Evolutionary conservation across 805 yeast species (phyloP).

Genomic region (Metschnikowia picachoensis): DNA sequence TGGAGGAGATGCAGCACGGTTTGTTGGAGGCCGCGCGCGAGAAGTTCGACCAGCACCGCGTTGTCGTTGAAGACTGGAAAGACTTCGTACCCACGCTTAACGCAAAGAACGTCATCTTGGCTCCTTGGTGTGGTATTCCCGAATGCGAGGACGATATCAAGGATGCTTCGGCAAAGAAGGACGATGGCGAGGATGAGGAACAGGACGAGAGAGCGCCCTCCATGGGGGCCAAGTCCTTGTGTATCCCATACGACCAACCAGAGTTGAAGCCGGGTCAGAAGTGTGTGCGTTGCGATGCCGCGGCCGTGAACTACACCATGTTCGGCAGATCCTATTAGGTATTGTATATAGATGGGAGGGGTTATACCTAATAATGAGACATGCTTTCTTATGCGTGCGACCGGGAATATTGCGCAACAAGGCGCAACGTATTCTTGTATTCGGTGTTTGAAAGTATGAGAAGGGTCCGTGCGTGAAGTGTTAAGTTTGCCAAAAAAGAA

Average conservation of each 20-base stretch:
- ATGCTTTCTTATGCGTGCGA: too few relatives aligned
- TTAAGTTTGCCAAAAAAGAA: too few relatives aligned
- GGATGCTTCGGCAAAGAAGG: slow-evolving; percentile 78
- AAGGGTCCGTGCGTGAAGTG: too few relatives aligned
- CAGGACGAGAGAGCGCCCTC: slow-evolving; percentile 95
- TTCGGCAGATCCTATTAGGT: slow-evolving; percentile 91
- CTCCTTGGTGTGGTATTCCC: slow-evolving; percentile 96
- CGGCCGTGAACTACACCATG: slow-evolving; percentile 83
- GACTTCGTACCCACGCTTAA: slow-evolving; percentile 93
- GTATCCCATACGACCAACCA: slow-evolving; percentile 95
- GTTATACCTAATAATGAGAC: too few relatives aligned
- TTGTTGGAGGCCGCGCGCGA: slow-evolving; percentile 76
- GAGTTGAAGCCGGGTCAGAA: slow-evolving; percentile 70
- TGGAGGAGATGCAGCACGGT: slow-evolving; percentile 77
- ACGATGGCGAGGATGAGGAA: slow-evolving; percentile 78
- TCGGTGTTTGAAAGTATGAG: too few relatives aligned
- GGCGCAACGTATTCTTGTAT: too few relatives aligned
- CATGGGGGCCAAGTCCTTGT: slow-evolving; percentile 98
- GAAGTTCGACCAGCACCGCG: slow-evolving; percentile 79
- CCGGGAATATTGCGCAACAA: too few relatives aligned
- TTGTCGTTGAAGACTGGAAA: slow-evolving; percentile 76
- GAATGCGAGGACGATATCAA: slow-evolving; percentile 98
- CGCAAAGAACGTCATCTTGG: slow-evolving; percentile 80
- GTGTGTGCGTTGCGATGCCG: slow-evolving; percentile 80
- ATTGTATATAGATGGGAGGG: too few relatives aligned